Base-by-base conservation (phyloP, 345 rosid species). In the Citrus hindsii region DNA sequence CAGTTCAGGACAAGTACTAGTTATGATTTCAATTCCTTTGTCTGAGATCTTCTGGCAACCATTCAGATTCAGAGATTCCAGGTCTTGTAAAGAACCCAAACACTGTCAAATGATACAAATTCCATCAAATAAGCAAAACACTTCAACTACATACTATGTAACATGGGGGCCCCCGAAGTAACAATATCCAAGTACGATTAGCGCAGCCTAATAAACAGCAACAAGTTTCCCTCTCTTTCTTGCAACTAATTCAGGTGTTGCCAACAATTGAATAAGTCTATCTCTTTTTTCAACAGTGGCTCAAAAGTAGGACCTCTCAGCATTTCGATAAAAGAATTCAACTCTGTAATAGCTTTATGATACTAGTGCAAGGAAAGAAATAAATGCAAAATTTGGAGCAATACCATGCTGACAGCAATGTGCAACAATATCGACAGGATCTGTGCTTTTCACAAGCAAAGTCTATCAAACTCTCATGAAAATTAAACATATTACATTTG, bases 41-140 rank as follows among this genome's bases (percentile, higher is more conserved):
- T 95, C 99, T 6, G 97, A 90, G 70, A 93, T 90, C 92, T 95
- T 95, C 83, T 93, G 99, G 88, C 99, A 95, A 51, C 90, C 97
- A 78, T 95, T 95, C 79, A 95, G 85, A 80, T 95, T 95, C 80
- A 95, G 86, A 69, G 84, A 85, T 81, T 95, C 94, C 83, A 95
- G 83, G 72, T 85, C 77, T 79, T 78, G 82, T 77, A 95, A 93
- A 69, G 91, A 85, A 64, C 81, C 84, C 9, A 22, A 74, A 77
- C 71, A 87, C 98, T 95, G 92, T 32, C 66, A 77, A 82, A 79
- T 53, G 73, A 37, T 76, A 56, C 80, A 58, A 46, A 76, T 62
- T 67, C 24, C 42, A 38, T 60, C 64, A 80, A 58, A 60, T 71
- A 38, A 37, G 56, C 38, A 16, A 59, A 73, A 56, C 12, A 58